These are phyloP conservation scores for Ogataea angusta DNA, from an alignment of 805 yeast genomes.

Conservation along the genomic window DNA sequence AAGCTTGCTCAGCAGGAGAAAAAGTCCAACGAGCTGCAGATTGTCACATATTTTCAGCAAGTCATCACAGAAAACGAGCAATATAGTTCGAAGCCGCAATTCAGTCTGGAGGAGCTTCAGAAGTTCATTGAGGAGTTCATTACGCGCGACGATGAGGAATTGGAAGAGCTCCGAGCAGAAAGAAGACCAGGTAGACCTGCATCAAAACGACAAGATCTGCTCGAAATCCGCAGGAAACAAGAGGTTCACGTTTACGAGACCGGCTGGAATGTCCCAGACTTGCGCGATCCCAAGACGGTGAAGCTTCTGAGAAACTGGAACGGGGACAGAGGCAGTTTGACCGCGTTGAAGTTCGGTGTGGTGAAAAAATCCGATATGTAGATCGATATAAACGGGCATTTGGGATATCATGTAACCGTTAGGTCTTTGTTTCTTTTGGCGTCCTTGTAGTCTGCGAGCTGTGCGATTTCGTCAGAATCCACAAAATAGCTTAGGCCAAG, in stretches of 20 bases:
- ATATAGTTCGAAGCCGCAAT: constrained; percentile 38
- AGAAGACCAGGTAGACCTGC: constrained; percentile 91
- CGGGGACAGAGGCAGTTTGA: constrained; percentile 75
- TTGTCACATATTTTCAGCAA: constrained; percentile 59
- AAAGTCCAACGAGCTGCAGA: constrained; percentile 56
- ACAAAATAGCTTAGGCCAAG: constrained; percentile 29
- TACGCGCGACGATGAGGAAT: constrained; percentile 70
- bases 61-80: constrained; percentile 41
- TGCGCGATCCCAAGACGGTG: constrained; percentile 59
- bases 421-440: neutral
- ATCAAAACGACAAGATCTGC: constrained; percentile 59
- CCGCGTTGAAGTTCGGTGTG: constrained; percentile 50
- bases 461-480: constrained; percentile 16
- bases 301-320: constrained; percentile 68
- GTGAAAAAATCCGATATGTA: constrained; percentile 28
- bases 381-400: neutral
- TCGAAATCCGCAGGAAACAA: constrained; percentile 58
- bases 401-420: neutral
- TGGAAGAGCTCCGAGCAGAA: constrained; percentile 53
- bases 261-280: constrained; percentile 73
- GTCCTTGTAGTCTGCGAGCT: constrained; percentile 7
- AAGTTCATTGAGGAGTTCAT: constrained; percentile 59
- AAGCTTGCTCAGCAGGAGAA: constrained; percentile 57
- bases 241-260: constrained; percentile 62
- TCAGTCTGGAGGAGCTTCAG: constrained; percentile 57